A percentile compares a stretch with the other conserved stretches of the same genome.
Conservation (phyloP, 1,284 basidiomycete genomes). For the Ustilago curta region DNA sequence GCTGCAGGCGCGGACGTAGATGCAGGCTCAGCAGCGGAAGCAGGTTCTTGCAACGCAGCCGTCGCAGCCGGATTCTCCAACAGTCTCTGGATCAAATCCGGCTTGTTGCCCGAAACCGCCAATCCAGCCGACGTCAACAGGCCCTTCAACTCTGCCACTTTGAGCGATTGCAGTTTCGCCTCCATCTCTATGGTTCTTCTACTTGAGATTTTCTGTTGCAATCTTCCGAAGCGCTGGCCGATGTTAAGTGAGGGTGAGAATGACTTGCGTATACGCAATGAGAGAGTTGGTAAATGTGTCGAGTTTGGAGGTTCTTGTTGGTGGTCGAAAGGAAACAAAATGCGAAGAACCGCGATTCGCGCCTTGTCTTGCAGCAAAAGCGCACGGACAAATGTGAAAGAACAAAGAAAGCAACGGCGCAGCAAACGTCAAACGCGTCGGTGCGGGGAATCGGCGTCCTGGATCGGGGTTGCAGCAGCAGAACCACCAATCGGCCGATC, state of each 20-base stretch:
- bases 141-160: constrained; percentile 63
- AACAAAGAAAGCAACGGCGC: neutral
- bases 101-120: constrained; percentile 60
- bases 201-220: neutral
- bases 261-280: neutral
- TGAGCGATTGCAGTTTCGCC: constrained; percentile 59
- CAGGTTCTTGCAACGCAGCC: constrained; percentile 18
- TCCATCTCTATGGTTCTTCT: constrained; percentile 44
- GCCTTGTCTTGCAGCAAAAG: neutral
- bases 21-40: constrained; percentile 8
- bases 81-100: constrained; percentile 62
- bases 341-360: neutral
- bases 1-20: constrained; percentile 6
- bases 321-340: constrained; percentile 4
- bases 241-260: neutral
- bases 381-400: no score
- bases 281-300: neutral
- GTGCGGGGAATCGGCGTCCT: neutral
- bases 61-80: constrained; percentile 63
- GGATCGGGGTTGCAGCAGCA: neutral
- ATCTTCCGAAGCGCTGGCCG: neutral
- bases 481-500: neutral
- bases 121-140: constrained; percentile 54
- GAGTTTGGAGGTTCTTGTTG: neutral
- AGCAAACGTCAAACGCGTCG: constrained; percentile 1